A percentile compares a stretch with the other conserved stretches of the same genome.
These are phyloP conservation scores for Podaxis sp. DNA, from an alignment of 768 basidiomycete genomes.

Conservation along the genomic window DNA sequence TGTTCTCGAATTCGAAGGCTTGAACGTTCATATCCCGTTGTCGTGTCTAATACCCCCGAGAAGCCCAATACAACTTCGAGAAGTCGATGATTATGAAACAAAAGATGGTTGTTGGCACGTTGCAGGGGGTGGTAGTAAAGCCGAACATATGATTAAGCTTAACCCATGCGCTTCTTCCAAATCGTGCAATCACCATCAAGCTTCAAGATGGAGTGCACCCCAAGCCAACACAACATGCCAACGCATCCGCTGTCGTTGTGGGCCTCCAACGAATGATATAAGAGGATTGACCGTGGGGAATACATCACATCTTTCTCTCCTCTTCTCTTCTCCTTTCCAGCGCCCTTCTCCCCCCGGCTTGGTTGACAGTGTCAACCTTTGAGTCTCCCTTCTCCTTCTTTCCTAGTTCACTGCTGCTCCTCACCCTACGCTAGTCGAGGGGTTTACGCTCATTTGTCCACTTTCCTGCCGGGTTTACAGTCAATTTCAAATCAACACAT, in stretches of 20 bases:
- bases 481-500: background rate
- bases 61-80: no score
- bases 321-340: background rate
- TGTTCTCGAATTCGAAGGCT: background rate
- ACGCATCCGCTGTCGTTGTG: background rate
- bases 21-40: no score
- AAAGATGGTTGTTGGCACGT: background rate
- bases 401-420: background rate
- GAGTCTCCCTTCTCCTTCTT: background rate
- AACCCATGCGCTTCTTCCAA: background rate
- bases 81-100: background rate
- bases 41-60: no score
- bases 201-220: background rate
- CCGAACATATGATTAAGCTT: background rate
- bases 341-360: background rate
- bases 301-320: background rate
- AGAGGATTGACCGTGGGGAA: background rate
- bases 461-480: background rate
- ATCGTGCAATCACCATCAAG: background rate
- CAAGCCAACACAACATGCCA: no score
- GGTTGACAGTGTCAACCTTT: conserved; percentile 10
- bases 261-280: background rate
- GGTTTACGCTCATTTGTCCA: conserved; percentile 14
- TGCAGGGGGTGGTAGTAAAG: background rate
- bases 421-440: conserved; percentile 12